Conservation (phyloP, 495 filamentous ascomycete genomes). For the Neurospora intermedia region DNA sequence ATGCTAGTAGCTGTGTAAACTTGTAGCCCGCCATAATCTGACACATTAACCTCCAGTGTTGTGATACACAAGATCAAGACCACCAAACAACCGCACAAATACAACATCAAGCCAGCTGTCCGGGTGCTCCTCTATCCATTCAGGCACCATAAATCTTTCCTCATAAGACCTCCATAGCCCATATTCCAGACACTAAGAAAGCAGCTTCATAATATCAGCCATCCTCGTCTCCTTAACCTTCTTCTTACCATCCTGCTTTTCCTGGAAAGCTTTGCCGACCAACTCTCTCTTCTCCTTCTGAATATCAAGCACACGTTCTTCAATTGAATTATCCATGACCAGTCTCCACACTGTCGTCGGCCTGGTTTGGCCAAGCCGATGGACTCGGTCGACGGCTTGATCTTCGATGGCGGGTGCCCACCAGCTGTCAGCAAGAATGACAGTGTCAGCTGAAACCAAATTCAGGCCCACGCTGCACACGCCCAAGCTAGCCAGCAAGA, state of each 20-base stretch:
- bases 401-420: slow-evolving; percentile 94
- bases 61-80: neutral
- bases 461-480: slow-evolving; percentile 87
- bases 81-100: neutral
- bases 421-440: slow-evolving; percentile 75
- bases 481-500: slow-evolving; percentile 73
- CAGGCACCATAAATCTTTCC: neutral
- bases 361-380: slow-evolving; percentile 74
- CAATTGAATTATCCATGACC: slow-evolving; percentile 75
- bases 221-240: slow-evolving; percentile 33
- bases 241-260: slow-evolving; percentile 37
- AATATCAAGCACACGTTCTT: slow-evolving; percentile 73
- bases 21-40: neutral
- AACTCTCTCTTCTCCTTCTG: slow-evolving; percentile 74
- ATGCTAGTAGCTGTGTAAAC: neutral
- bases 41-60: neutral
- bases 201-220: slow-evolving; percentile 30
- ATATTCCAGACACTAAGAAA: slow-evolving; percentile 13
- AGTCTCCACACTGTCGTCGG: slow-evolving; percentile 71
- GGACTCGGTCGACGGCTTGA: slow-evolving; percentile 85
- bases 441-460: slow-evolving; percentile 77
- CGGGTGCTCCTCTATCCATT: neutral
- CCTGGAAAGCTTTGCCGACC: slow-evolving; percentile 65
- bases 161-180: too few relatives aligned
- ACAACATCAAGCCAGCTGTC: neutral